Evolutionary conservation across 2,329 filamentous ascomycete genomes (phyloP).

Genomic region (Penicillium griseofulvum): DNA sequence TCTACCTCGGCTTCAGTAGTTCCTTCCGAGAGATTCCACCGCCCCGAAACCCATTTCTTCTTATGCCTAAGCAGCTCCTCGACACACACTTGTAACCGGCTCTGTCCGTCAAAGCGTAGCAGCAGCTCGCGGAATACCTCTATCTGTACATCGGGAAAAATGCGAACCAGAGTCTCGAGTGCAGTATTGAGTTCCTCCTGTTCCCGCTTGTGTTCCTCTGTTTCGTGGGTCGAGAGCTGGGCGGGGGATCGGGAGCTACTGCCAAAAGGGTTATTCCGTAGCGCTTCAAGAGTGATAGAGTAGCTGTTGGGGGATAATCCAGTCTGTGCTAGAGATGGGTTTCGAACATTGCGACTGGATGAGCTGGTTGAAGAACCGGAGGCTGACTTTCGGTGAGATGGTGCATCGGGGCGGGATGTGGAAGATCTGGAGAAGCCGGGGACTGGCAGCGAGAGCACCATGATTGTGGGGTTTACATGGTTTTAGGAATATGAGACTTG

Average conservation of each 20-base stretch:
- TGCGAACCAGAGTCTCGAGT: constrained; percentile 39
- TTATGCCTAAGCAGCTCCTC: constrained; percentile 49
- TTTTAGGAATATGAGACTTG: neutral
- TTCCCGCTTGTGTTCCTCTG: constrained; percentile 34
- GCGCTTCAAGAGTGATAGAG: constrained; percentile 43
- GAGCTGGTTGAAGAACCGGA: constrained; percentile 14
- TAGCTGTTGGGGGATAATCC: constrained; percentile 22
- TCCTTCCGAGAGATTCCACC: constrained; percentile 43
- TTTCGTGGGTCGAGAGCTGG: constrained; percentile 15
- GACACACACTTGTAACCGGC: constrained; percentile 47
- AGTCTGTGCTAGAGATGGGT: constrained; percentile 11
- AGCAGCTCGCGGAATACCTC: constrained; percentile 51
- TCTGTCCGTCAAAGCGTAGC: constrained; percentile 46
- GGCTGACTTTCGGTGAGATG: constrained; percentile 14
- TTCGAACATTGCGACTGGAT: constrained; percentile 13
- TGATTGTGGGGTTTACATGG: constrained; percentile 34
- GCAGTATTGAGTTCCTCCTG: constrained; percentile 44
- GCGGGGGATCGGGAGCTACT: constrained; percentile 27
- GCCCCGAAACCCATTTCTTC: constrained; percentile 47
- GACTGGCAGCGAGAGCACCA: constrained; percentile 41
- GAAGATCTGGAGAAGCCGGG: constrained; percentile 37
- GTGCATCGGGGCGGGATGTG: constrained; percentile 28
- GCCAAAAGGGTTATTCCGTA: constrained; percentile 47
- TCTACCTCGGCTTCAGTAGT: constrained; percentile 8
- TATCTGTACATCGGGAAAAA: constrained; percentile 48